Conservation (phyloP, 768 basidiomycete species). For the Mycena olivaceomarginata region DNA sequence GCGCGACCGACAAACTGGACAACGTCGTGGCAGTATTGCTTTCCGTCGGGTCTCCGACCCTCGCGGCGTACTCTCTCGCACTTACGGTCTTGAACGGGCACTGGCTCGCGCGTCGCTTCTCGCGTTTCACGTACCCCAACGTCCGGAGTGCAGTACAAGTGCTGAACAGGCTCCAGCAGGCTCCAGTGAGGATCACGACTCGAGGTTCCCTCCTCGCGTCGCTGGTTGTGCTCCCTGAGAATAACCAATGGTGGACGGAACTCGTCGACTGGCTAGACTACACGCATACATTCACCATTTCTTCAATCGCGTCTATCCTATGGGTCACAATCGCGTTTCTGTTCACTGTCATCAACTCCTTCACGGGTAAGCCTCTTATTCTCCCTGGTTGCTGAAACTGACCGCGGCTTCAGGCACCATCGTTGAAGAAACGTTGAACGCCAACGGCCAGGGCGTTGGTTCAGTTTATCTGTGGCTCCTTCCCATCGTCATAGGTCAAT, state of each 20-base stretch:
- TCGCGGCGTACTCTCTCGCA: conserved; percentile 62
- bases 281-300: conserved; percentile 61
- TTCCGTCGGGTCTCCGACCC: conserved; percentile 62
- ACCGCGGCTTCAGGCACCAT: background rate
- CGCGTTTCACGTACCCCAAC: conserved; percentile 49
- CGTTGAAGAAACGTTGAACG: conserved; percentile 42
- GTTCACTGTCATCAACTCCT: conserved; percentile 57
- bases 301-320: conserved; percentile 59
- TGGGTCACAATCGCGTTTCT: conserved; percentile 65
- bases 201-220: conserved; percentile 55
- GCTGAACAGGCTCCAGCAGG: conserved; percentile 62
- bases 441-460: conserved; percentile 62
- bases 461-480: conserved; percentile 68
- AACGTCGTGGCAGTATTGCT: conserved; percentile 60
- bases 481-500: conserved; percentile 59
- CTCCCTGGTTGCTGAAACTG: too few relatives aligned
- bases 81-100: conserved; percentile 47
- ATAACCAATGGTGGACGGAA: conserved; percentile 61
- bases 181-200: conserved; percentile 55
- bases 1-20: conserved; percentile 53
- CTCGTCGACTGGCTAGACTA: conserved; percentile 56
- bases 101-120: conserved; percentile 57
- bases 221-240: conserved; percentile 59
- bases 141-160: conserved; percentile 51
- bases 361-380: conserved; percentile 29